These are phyloP conservation scores for Pythium inflatum DNA, from an alignment of 352 stramenopile genomes.

Conservation along the genomic window DNA sequence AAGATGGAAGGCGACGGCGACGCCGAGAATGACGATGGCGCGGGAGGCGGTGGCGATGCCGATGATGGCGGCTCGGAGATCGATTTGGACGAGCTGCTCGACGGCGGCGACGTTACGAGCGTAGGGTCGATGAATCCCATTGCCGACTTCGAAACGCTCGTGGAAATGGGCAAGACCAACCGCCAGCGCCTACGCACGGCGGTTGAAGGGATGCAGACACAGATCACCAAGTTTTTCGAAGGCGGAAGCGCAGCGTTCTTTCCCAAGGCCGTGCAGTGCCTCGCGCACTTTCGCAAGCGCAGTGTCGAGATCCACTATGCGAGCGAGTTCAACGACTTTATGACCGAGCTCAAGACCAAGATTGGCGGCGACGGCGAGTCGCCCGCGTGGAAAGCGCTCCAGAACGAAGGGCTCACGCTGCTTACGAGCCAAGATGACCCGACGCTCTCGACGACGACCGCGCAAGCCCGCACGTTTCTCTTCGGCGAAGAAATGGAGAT, in stretches of 20 bases:
- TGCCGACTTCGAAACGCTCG: constrained; percentile 76
- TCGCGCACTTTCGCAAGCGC: constrained; percentile 71
- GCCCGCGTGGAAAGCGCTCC: constrained; percentile 52
- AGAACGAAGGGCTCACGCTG: constrained; percentile 63
- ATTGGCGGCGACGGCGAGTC: constrained; percentile 43
- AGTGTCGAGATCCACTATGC: constrained; percentile 75
- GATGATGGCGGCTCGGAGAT: constrained; percentile 64
- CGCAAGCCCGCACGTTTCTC: constrained; percentile 62
- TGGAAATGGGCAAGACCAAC: constrained; percentile 59
- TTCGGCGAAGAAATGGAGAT: constrained; percentile 57
- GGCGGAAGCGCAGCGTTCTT: constrained; percentile 52
- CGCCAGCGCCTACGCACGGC: constrained; percentile 45
- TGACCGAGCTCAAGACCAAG: constrained; percentile 56
- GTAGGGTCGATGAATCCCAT: constrained; percentile 88
- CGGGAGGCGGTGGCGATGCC: constrained; percentile 26
- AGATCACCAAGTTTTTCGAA: constrained; percentile 70
- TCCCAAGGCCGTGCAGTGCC: constrained; percentile 70
- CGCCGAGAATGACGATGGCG: constrained; percentile 18
- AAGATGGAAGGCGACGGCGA: constrained; percentile 42
- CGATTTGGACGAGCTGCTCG: constrained; percentile 76
- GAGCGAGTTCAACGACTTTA: constrained; percentile 76
- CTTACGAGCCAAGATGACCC: constrained; percentile 63
- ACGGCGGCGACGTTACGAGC: constrained; percentile 59
- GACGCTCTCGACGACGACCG: constrained; percentile 47
- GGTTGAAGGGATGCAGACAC: constrained; percentile 69